Evolutionary conservation across 1,284 basidiomycete genomes (phyloP).

Genomic region (Cutaneotrichosporon sp.): DNA sequence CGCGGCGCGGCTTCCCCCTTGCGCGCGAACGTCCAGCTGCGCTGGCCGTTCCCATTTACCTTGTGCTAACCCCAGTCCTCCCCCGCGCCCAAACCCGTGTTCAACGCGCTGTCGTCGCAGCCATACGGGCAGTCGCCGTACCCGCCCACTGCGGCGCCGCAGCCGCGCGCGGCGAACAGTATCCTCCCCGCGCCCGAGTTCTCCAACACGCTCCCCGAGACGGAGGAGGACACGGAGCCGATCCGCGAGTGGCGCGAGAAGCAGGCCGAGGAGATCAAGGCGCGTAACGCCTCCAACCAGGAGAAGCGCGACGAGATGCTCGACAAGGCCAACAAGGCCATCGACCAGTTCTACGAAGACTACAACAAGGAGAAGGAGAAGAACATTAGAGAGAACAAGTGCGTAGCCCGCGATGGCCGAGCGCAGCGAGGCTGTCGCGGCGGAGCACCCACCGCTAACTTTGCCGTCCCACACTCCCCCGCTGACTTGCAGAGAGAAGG

Average conservation of each 20-base stretch:
- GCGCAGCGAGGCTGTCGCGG: background rate
- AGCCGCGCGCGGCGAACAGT: slow-evolving; percentile 58
- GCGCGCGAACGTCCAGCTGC: no score
- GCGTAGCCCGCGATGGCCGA: slow-evolving; percentile 38
- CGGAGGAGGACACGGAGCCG: slow-evolving; percentile 80
- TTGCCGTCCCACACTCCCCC: no score
- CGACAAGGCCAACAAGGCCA: slow-evolving; percentile 80
- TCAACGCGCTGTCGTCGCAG: slow-evolving; percentile 41
- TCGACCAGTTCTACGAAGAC: slow-evolving; percentile 93
- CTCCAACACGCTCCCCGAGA: slow-evolving; percentile 37
- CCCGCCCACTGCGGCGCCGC: slow-evolving; percentile 47
- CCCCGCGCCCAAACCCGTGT: slow-evolving; percentile 35
- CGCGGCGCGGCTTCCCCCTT: no score
- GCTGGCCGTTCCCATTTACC: background rate
- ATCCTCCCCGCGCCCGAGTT: slow-evolving; percentile 56
- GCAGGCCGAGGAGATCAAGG: slow-evolving; percentile 78
- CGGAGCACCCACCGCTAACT: no score
- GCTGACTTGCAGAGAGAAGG: slow-evolving; percentile 64
- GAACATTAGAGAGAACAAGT: slow-evolving; percentile 96
- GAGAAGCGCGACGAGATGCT: slow-evolving; percentile 78
- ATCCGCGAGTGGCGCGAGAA: slow-evolving; percentile 84
- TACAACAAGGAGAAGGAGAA: slow-evolving; percentile 89
- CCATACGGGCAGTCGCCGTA: slow-evolving; percentile 47
- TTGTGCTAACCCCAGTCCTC: slow-evolving; percentile 9
- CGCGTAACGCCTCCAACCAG: slow-evolving; percentile 72